Conservation (phyloP, 371 early-diverging fungal species). For the Chytridiales sp. region DNA sequence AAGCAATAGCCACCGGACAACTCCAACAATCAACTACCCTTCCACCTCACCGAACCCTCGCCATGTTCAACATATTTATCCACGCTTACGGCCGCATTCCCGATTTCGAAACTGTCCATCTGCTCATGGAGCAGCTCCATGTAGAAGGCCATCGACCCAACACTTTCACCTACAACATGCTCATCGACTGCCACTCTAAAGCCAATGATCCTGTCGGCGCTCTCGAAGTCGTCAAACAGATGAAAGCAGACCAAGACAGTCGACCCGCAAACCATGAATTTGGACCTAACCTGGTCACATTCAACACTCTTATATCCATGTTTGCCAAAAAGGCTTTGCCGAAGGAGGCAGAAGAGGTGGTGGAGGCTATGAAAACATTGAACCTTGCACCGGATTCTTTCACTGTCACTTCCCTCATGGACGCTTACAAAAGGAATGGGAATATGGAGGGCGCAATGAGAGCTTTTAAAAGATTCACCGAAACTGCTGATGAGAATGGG, state of each 20-base stretch:
- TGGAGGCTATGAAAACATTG: slow-evolving; percentile 2
- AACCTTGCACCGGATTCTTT: background rate
- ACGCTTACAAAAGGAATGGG: background rate
- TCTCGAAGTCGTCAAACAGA: slow-evolving; percentile 36
- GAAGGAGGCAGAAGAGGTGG: slow-evolving; percentile 4
- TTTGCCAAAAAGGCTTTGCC: background rate
- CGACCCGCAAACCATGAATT: slow-evolving; percentile 19
- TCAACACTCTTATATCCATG: slow-evolving; percentile 8
- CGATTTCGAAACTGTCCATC: slow-evolving; percentile 28
- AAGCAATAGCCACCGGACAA: no score
- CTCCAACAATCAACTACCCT: no score
- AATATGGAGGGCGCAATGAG: background rate
- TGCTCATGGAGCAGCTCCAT: slow-evolving; percentile 32
- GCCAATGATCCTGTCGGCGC: slow-evolving; percentile 42
- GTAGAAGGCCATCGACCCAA: slow-evolving; percentile 28
- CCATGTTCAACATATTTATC: slow-evolving; percentile 50
- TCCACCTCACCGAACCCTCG: slow-evolving; percentile 29
- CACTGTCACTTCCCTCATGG: slow-evolving; percentile 8
- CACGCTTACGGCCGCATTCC: slow-evolving; percentile 47
- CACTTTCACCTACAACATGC: slow-evolving; percentile 29
- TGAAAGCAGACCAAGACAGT: background rate
- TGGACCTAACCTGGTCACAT: slow-evolving; percentile 27
- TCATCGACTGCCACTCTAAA: slow-evolving; percentile 45
- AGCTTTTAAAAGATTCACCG: background rate
- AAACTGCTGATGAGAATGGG: no score